Conservation (phyloP, 495 filamentous ascomycete genomes). For the Penicillium chermesinum region DNA sequence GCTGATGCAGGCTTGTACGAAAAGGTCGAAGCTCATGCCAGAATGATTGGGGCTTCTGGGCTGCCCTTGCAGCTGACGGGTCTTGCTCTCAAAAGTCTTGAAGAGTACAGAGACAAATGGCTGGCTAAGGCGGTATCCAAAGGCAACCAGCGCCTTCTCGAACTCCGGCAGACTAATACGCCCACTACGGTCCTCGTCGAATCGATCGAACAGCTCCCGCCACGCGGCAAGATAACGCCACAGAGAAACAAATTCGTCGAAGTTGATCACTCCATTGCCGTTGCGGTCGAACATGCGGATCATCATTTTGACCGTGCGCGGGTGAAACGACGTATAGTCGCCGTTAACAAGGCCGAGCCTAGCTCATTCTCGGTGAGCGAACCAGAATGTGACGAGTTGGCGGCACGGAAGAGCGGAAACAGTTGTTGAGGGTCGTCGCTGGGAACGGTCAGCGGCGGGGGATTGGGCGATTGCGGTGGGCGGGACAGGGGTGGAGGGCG, state of each 20-base stretch:
- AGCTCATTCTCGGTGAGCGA: slow-evolving; percentile 85
- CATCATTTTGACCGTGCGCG: slow-evolving; percentile 98
- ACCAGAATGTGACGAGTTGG: slow-evolving; percentile 78
- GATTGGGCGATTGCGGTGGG: slow-evolving; percentile 49
- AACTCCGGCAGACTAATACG: slow-evolving; percentile 85
- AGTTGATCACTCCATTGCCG: slow-evolving; percentile 80
- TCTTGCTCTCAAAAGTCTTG: slow-evolving; percentile 54
- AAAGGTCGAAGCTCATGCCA: slow-evolving; percentile 92
- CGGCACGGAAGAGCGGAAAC: slow-evolving; percentile 82
- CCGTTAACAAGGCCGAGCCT: slow-evolving; percentile 91
- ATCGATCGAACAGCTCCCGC: slow-evolving; percentile 90
- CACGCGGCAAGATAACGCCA: slow-evolving; percentile 95
- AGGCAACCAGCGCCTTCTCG: slow-evolving; percentile 83
- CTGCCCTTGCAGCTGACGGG: slow-evolving; percentile 25
- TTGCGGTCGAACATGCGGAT: slow-evolving; percentile 95
- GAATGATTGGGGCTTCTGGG: slow-evolving; percentile 37
- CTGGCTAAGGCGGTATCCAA: slow-evolving; percentile 85
- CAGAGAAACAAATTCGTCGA: slow-evolving; percentile 89
- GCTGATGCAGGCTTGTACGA: slow-evolving; percentile 95
- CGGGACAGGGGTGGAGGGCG: slow-evolving; percentile 57
- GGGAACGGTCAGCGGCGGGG: slow-evolving; percentile 58
- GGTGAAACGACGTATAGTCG: slow-evolving; percentile 90
- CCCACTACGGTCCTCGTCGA: slow-evolving; percentile 82
- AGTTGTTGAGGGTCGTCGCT: slow-evolving; percentile 55
- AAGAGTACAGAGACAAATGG: slow-evolving; percentile 81